Conservation (phyloP, 2,329 filamentous ascomycete species). For the Aureobasidium uvarum region DNA sequence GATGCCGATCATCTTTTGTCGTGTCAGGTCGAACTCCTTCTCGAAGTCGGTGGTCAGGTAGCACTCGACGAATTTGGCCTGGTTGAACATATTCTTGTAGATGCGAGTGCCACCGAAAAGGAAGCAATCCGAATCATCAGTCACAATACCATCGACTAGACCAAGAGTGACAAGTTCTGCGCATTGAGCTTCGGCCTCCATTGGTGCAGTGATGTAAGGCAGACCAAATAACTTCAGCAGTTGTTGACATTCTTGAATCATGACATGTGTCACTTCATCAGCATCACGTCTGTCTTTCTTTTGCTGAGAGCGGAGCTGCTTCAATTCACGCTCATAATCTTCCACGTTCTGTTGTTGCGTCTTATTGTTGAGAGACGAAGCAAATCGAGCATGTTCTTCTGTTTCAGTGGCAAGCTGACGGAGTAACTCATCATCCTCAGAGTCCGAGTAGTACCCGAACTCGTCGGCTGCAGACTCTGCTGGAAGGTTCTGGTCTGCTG, state of each 20-base stretch:
- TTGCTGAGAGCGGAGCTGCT: slow-evolving; percentile 84
- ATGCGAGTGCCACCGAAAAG: slow-evolving; percentile 93
- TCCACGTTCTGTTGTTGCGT: slow-evolving; percentile 66
- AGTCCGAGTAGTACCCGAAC: slow-evolving; percentile 64
- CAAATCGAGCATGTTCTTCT: slow-evolving; percentile 91
- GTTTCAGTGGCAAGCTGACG: slow-evolving; percentile 83
- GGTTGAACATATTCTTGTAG: slow-evolving; percentile 99
- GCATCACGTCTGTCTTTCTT: slow-evolving; percentile 95
- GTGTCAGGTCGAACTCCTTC: slow-evolving; percentile 80
- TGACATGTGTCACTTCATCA: slow-evolving; percentile 93
- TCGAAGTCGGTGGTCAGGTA: slow-evolving; percentile 82
- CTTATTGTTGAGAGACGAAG: slow-evolving; percentile 78
- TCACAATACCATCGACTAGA: slow-evolving; percentile 95
- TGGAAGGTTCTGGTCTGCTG: slow-evolving; percentile 32
- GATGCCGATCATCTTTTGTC: slow-evolving; percentile 83
- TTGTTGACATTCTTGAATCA: slow-evolving; percentile 93
- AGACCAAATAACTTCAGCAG: slow-evolving; percentile 87
- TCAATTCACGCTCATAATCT: slow-evolving; percentile 84
- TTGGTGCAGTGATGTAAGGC: slow-evolving; percentile 94
- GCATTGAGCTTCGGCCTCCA: slow-evolving; percentile 98
- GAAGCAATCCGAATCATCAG: slow-evolving; percentile 95
- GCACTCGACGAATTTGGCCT: slow-evolving; percentile 96
- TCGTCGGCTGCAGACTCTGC: slow-evolving; percentile 37
- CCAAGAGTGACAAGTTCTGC: slow-evolving; percentile 83
- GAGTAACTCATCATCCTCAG: slow-evolving; percentile 87